A percentile compares a stretch with the other conserved stretches of the same genome.
phyloP scores from a whole-genome alignment of 768 basidiomycete genomes.

The Tylopilus sp. region DNA sequence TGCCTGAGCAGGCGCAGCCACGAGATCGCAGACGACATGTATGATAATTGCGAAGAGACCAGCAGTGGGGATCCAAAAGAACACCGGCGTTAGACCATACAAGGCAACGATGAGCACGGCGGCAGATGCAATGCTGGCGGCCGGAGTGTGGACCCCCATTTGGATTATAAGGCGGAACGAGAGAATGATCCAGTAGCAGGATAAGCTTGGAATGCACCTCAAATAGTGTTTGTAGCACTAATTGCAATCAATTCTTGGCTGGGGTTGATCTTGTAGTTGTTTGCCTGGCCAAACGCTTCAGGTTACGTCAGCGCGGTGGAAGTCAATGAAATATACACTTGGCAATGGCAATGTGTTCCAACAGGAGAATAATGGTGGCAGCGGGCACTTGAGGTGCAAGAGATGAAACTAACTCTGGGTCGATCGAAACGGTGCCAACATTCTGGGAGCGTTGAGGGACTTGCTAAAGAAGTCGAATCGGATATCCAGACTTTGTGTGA shows the following conservation, averaged over 20 bases:
- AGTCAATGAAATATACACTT: conserved; percentile 59
- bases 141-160: conserved; percentile 93
- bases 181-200: conserved; percentile 99
- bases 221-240: conserved; percentile 96
- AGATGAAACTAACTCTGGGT: conserved; percentile 53
- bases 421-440: conserved; percentile 45
- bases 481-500: conserved; percentile 57
- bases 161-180: conserved; percentile 93
- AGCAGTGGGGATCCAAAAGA: conserved; percentile 84
- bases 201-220: conserved; percentile 87
- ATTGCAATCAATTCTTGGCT: conserved; percentile 97
- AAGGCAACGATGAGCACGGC: conserved; percentile 89
- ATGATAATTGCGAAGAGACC: conserved; percentile 93
- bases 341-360: conserved; percentile 97
- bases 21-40: conserved; percentile 84
- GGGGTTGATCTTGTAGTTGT: conserved; percentile 91
- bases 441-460: conserved; percentile 85
- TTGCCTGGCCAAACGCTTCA: conserved; percentile 90
- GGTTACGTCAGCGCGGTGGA: conserved; percentile 7
- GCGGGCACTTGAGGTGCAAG: conserved; percentile 76
- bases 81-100: conserved; percentile 90
- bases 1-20: conserved; percentile 77
- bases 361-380: conserved; percentile 82
- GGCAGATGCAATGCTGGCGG: conserved; percentile 81
- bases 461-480: conserved; percentile 77